Percentiles rank a stretch among this genome's conserved stretches.
Conservation (phyloP, 2,329 filamentous ascomycete species). For the Botrytis pseudocinerea region DNA sequence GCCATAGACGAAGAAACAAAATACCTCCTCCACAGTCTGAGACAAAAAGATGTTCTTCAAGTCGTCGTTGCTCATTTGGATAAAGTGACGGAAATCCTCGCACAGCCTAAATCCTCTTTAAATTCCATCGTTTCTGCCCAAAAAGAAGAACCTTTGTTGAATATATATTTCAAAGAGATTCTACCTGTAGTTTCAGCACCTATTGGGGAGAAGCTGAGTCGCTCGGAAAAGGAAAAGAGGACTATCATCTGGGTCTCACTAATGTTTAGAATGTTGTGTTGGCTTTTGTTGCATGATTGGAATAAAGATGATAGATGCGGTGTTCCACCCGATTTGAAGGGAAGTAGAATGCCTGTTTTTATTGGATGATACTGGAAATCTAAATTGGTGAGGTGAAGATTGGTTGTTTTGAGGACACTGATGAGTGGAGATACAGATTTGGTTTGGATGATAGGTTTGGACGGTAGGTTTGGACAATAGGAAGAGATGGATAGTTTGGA, state of each 20-base stretch:
- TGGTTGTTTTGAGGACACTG: background rate
- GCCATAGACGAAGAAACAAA: conserved; percentile 33
- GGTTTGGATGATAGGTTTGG: too few species aligned
- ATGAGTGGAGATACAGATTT: background rate
- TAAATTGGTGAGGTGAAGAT: background rate
- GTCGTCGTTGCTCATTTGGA: conserved; percentile 37
- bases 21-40: conserved; percentile 30
- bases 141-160: conserved; percentile 52
- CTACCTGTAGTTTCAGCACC: conserved; percentile 45
- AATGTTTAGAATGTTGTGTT: conserved; percentile 59
- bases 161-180: conserved; percentile 53
- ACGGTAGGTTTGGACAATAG: background rate
- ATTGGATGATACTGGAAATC: conserved; percentile 44
- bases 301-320: conserved; percentile 55
- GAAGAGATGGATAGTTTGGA: background rate
- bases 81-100: conserved; percentile 47
- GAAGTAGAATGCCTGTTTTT: conserved; percentile 57
- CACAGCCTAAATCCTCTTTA: conserved; percentile 43
- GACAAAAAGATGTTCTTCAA: conserved; percentile 32
- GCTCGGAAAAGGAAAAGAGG: conserved; percentile 29
- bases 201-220: conserved; percentile 28
- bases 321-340: conserved; percentile 54
- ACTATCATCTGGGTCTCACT: conserved; percentile 56
- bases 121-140: conserved; percentile 46
- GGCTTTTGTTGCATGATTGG: conserved; percentile 59